Percentiles rank a stretch among this genome's conserved stretches.
phyloP scores from a whole-genome alignment of 495 filamentous ascomycete genomes.

The Neurospora sp. region DNA sequence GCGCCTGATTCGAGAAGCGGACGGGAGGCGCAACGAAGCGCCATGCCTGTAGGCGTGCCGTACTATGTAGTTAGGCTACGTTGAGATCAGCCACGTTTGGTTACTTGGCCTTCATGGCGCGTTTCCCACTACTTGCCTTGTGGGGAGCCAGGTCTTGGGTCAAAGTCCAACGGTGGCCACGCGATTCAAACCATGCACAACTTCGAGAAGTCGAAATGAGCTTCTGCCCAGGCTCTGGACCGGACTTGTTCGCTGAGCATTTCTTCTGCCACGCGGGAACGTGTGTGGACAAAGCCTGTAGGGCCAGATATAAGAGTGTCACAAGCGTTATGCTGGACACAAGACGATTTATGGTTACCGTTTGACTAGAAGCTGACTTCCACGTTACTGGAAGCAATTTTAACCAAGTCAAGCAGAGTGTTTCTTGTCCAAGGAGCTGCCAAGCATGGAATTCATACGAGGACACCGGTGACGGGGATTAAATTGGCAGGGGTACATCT shows the following conservation, averaged over 20 bases:
- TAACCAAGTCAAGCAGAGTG: conserved; percentile 14
- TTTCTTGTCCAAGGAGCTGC: conserved; percentile 6
- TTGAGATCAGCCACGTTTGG: neutral
- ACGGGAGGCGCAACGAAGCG: conserved; percentile 15
- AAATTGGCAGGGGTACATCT: conserved; percentile 8
- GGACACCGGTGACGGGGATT: conserved; percentile 17
- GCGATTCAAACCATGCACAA: neutral
- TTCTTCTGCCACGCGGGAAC: no score
- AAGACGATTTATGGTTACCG: neutral
- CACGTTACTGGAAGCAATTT: conserved; percentile 13
- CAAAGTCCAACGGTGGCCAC: neutral
- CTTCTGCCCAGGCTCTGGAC: neutral
- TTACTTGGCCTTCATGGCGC: neutral
- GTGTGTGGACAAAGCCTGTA: no score
- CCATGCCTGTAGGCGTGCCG: conserved; percentile 8
- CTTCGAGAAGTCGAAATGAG: neutral
- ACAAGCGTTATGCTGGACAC: neutral
- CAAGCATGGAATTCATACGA: conserved; percentile 15
- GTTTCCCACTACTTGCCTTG: neutral
- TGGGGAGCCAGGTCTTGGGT: neutral
- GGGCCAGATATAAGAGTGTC: no score
- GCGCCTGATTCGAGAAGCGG: conserved; percentile 8
- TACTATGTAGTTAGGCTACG: neutral
- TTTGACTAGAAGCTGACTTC: neutral
- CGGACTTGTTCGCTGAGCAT: neutral